These are phyloP conservation scores for Solanum gandarillasii DNA, from an alignment of 257 asterid genomes.

Conservation along the genomic window DNA sequence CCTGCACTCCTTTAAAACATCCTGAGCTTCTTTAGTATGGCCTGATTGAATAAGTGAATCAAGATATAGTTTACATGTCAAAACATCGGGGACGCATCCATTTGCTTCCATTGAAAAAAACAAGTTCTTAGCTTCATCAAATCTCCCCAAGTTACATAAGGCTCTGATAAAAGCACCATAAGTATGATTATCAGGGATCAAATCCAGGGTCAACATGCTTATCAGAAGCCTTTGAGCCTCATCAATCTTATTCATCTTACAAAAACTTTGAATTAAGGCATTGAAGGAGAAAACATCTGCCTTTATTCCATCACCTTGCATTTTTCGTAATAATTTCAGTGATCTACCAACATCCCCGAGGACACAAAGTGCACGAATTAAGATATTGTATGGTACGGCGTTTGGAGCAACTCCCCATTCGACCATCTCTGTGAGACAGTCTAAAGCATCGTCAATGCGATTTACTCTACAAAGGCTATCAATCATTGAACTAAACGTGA, in stretches of 20 bases:
- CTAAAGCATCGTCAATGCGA: conserved; percentile 60
- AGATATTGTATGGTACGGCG: conserved; percentile 48
- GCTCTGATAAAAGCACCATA: conserved; percentile 56
- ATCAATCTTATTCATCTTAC: conserved; percentile 46
- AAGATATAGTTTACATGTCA: conserved; percentile 38
- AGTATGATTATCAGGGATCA: conserved; percentile 74
- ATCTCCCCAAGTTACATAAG: conserved; percentile 55
- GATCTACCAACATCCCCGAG: conserved; percentile 52
- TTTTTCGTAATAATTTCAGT: conserved; percentile 49
- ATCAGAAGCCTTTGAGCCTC: conserved; percentile 62
- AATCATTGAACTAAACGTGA: conserved; percentile 71
- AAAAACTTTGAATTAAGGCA: conserved; percentile 56
- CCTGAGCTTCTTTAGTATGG: conserved; percentile 43
- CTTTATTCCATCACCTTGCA: conserved; percentile 50
- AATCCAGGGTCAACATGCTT: conserved; percentile 48
- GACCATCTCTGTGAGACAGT: conserved; percentile 64
- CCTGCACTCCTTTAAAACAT: conserved; percentile 32
- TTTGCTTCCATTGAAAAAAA: conserved; percentile 60
- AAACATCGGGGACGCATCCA: conserved; percentile 62
- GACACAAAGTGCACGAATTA: conserved; percentile 62
- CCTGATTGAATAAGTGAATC: conserved; percentile 43
- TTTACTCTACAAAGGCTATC: conserved; percentile 62
- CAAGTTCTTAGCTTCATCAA: conserved; percentile 48
- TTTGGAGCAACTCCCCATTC: conserved; percentile 81
- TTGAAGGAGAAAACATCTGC: conserved; percentile 77